Evolutionary conservation across 1,284 basidiomycete genomes (phyloP), one percentile per base, ranked within the genome.

Genomic region (Ganoderma meredithae): DNA sequence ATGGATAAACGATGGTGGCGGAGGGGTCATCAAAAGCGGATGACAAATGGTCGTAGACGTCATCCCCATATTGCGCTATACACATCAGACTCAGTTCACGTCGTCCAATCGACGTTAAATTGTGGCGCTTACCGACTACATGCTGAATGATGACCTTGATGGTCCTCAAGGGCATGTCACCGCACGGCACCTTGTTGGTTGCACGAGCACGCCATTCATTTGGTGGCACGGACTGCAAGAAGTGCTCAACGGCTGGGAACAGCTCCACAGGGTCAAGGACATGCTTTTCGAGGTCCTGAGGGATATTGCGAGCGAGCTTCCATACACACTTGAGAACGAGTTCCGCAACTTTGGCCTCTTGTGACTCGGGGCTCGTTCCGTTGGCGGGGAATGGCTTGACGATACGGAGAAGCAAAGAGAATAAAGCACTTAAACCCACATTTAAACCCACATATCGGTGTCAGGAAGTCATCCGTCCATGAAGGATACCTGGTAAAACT

Each of bases 91-190:
- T 68, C 12, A 65, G 58, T 59, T 39, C 12, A 7, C 22, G n/a
- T 61, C 12, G 52, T 8, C 10, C 7, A 31, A 43, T 44, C 60
- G 19, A 25, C 49, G 33, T n/a, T 22, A 33, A 44, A 44, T 40
- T 3, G 4, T n/a, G 40, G 40, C 19, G 44, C 95, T 83, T 74
- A 96, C 95, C 92, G 73, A 98, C 94, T 67, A 98, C 88, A 78
- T 97, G 95, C 81, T 99, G 96, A 47, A 98, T 94, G 73, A 99
- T 95, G 36, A 97, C 97, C 83, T 99, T 99, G 80, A 99, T 94
- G 1, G 98, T 99, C 67, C 97, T 87, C 73, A 99, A 81, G 1
- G 98, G 98, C 94, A 99, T 94, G 77, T 99, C 98, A 52, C 95
- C 96, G 75, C 98, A 93, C 2, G 97, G 96, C 0, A 99, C 89